phyloP scores from a whole-genome alignment of 2,329 filamentous ascomycete genomes.

The Fusarium sp. region DNA sequence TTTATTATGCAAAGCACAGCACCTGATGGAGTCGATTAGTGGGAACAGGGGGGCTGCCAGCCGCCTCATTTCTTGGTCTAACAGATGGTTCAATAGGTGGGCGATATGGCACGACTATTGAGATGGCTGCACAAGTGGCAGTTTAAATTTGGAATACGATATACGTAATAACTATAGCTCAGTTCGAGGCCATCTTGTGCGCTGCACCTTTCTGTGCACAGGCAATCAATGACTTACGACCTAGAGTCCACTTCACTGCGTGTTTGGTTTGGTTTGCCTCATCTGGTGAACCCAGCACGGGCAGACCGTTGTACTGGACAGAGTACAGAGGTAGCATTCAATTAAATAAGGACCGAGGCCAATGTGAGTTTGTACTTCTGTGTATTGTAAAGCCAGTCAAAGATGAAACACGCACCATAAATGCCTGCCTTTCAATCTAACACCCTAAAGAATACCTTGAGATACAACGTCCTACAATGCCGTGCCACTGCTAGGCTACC shows the following conservation, averaged over 20 bases:
- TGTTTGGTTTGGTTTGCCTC: conserved; percentile 1
- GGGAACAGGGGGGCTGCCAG: conserved; percentile 3
- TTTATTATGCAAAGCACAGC: conserved; percentile 32
- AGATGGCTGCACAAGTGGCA: conserved; percentile 29
- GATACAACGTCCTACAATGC: conserved; percentile 16
- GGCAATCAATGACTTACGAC: not conserved
- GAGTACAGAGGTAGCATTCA: conserved; percentile 6
- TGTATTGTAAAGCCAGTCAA: conserved; percentile 17
- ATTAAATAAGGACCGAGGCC: conserved; percentile 11
- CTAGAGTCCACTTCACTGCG: not conserved
- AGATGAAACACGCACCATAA: conserved; percentile 26
- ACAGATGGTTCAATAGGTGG: not conserved
- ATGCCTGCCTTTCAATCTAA: not conserved
- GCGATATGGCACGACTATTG: conserved; percentile 2
- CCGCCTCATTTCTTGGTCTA: conserved; percentile 20
- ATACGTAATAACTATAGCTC: conserved; percentile 7
- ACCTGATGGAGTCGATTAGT: conserved; percentile 16
- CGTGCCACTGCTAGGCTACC: conserved; percentile 29
- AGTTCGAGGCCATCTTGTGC: not conserved
- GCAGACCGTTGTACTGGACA: conserved; percentile 1
- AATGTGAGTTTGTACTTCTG: conserved; percentile 8
- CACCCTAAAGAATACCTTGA: conserved; percentile 20
- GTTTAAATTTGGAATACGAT: conserved; percentile 36
- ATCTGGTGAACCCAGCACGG: conserved; percentile 1
- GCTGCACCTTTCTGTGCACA: conserved; percentile 12